phyloP scores from a whole-genome alignment of 495 filamentous ascomycete genomes.

The Echria macrotheca region DNA sequence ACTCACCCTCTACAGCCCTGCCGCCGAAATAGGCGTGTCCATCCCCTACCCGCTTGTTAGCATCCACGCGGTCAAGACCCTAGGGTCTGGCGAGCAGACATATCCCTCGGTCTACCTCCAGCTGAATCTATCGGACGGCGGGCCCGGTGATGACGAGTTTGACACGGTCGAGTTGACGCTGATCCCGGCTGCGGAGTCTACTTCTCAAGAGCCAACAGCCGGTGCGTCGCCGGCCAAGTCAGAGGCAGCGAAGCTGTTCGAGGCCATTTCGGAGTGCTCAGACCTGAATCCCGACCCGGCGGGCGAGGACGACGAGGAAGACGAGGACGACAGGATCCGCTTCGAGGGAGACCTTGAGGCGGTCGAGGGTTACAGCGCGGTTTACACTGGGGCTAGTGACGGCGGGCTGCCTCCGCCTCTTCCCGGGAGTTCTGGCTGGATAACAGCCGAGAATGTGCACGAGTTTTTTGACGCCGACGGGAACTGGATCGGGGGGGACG shows the following conservation, averaged over 20 bases:
- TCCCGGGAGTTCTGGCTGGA: slow-evolving; percentile 88
- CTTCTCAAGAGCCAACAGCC: slow-evolving; percentile 10
- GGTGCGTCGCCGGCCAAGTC: slow-evolving; percentile 23
- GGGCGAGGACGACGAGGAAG: slow-evolving; percentile 49
- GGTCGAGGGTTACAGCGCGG: slow-evolving; percentile 44
- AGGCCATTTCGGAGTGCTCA: slow-evolving; percentile 77
- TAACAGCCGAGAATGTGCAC: slow-evolving; percentile 90
- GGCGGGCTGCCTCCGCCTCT: slow-evolving; percentile 67
- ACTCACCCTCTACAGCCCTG: slow-evolving; percentile 64
- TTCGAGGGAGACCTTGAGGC: slow-evolving; percentile 50
- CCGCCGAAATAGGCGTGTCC: slow-evolving; percentile 56
- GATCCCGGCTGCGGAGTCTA: slow-evolving; percentile 44
- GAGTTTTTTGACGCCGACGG: slow-evolving; percentile 59
- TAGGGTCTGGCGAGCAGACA: slow-evolving; percentile 22
- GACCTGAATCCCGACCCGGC: slow-evolving; percentile 81
- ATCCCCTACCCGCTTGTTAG: slow-evolving; percentile 86
- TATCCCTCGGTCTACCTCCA: slow-evolving; percentile 73
- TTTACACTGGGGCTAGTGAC: slow-evolving; percentile 34
- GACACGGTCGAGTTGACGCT: slow-evolving; percentile 69
- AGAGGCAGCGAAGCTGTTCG: slow-evolving; percentile 55
- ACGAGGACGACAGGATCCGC: slow-evolving; percentile 47
- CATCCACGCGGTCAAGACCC: slow-evolving; percentile 77
- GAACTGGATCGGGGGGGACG: slow-evolving; percentile 46
- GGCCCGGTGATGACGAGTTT: slow-evolving; percentile 62
- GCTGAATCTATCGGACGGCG: slow-evolving; percentile 53